Base-by-base conservation (phyloP, 495 filamentous ascomycete genomes). In the Hyphodiscus hymeniophilus region DNA sequence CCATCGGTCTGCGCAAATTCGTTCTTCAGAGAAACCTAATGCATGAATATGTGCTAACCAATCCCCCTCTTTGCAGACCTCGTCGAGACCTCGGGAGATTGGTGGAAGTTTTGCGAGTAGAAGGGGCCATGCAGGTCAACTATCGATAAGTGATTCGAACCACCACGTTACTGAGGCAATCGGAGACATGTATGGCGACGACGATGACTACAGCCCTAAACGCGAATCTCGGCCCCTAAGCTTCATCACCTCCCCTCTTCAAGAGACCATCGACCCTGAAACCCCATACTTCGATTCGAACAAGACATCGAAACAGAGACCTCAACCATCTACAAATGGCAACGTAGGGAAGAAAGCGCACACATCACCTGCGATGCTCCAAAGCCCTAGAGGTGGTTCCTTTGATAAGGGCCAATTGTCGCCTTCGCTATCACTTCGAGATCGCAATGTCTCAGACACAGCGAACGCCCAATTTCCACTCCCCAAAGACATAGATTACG, bases 81-180 rank as follows among this genome's bases (percentile, higher is more conserved):
- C 75, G 60, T 67, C 68, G 52, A 69, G 71, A 60, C 69, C 68
- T 63, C 73, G 67, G 60, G 69, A 77, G 65, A 64, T 71, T 62
- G 72, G 68, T 60, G 66, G 64, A 59, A 76, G 70, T 58, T 75
- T 76, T 62, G 63, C 71, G 48, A 73, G 63, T 61, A 68, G 74
- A 61, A 70, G 74, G 49, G 73, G 75, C 48, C 75, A 79, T 64
- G 70, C 54, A 43, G 69, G 62, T 54, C 71, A 75, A 59, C 71
- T 76, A 32, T 79, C 75, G 46, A 76, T 79, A 54, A 76, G 73
- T 47, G 74, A 78, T 58, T 67, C 74, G 21, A 87, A 78, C 65
- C 91, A 97, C 71, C 92, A 98, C 79, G 91, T 96, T 62, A 98
- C 92, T 31, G 92, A 98, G 61, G 87, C 90, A 38, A 96, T 98